phyloP scores from a whole-genome alignment of 257 asterid species.

The Scutellaria baicalensis region DNA sequence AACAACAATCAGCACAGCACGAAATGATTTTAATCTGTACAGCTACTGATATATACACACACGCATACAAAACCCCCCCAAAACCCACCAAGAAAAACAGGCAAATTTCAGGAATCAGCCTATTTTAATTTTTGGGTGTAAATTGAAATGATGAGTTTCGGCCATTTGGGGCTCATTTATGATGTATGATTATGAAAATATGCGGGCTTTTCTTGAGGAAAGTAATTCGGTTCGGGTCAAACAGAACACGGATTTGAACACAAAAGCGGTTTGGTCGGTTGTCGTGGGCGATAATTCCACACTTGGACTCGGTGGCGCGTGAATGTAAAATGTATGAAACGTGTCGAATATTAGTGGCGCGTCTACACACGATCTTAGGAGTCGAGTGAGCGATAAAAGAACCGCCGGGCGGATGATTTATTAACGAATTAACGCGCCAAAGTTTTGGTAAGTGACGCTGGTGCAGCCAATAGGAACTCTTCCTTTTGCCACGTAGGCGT shows the following conservation, averaged over 20 bases:
- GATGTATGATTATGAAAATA: background rate
- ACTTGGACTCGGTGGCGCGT: slow-evolving; percentile 22
- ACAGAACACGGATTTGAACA: slow-evolving; percentile 12
- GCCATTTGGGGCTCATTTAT: background rate
- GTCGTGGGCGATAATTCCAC: background rate
- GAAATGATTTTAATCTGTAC: background rate
- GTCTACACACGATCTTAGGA: background rate
- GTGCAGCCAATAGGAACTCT: slow-evolving; percentile 25
- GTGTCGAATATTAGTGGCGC: slow-evolving; percentile 6
- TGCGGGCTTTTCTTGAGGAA: background rate
- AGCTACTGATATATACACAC: background rate
- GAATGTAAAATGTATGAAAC: background rate
- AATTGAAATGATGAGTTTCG: background rate
- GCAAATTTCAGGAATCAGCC: background rate
- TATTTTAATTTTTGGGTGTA: slow-evolving; percentile 1
- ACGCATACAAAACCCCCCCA: slow-evolving; percentile 5
- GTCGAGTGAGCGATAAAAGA: background rate
- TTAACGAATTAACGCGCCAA: slow-evolving; percentile 19
- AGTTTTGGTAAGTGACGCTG: slow-evolving; percentile 23
- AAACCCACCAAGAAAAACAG: slow-evolving; percentile 10
- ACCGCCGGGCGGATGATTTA: background rate
- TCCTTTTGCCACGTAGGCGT: slow-evolving; percentile 16
- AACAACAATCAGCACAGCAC: background rate
- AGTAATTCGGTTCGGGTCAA: slow-evolving; percentile 9
- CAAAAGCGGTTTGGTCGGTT: slow-evolving; percentile 17